Evolutionary conservation across 805 yeast species (phyloP), one percentile per base, ranked within the genome.

Genomic region (Nakazawaea anatomiae): DNA sequence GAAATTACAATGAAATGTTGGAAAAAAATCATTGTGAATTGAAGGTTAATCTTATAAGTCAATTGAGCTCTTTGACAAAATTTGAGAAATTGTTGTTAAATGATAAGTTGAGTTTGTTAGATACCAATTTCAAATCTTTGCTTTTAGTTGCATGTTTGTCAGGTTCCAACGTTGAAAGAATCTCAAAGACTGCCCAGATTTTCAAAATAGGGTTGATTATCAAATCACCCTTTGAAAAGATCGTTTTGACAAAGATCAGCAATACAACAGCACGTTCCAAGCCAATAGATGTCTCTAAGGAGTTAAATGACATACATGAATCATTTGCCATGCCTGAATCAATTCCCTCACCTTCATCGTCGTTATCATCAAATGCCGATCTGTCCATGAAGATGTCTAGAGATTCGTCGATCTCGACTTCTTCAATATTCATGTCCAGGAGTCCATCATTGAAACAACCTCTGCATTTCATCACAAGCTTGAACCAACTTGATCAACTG

Each of bases 311-410:
- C 12, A 30, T 50, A 14, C 52, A 50, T 40, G 36, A 44, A 41
- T 41, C 49, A 29, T 50, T 50, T 30, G 32, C 39, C 8, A 50
- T 50, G 39, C 39, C 14, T 14, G 34, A 42, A 4, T 14, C 48
- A 6, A 27, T 12, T 29, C 34, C 46, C 6, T 30, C 46, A 28
- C 42, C 50, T 27, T 38, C 51, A 4, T 42, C 46, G 12, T 35
- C 47, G 12, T 12, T 31, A 29, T 35, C 42, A 5, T 11, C 43
- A 2, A 27, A 18, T 29, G 10, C 31, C 10, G 44, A 48, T 8
- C 44, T 49, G 27, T 40, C 48, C 11, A 34, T 36, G 30, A 35
- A 45, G 42, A 50, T 46, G 52, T 50, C 52, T 12, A 41, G 52
- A 28, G 45, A 36, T 8, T 46, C 52, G 4, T 45, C 52, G 6